Evolutionary conservation across 768 basidiomycete genomes (phyloP).

Genomic region (Leccinum uliginosum): DNA sequence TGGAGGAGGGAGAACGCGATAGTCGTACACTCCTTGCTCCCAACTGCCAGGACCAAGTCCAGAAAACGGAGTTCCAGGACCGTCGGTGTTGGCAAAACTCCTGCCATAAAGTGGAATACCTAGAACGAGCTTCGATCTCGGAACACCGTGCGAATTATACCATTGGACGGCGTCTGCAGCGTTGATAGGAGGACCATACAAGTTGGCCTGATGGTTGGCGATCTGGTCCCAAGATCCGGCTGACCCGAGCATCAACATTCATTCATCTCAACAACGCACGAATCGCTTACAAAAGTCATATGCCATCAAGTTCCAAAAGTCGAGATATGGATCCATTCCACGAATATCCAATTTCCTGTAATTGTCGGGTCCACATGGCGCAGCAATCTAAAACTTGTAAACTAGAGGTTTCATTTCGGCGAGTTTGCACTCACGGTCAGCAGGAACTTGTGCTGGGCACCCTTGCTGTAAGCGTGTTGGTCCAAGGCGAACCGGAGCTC

Average conservation of each 20-base stretch:
- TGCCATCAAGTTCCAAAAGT: conserved; percentile 98
- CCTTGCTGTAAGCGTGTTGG: conserved; percentile 61
- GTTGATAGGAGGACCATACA: conserved; percentile 65
- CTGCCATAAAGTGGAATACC: conserved; percentile 94
- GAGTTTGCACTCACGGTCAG: conserved; percentile 57
- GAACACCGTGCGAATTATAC: conserved; percentile 70
- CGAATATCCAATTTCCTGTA: conserved; percentile 72
- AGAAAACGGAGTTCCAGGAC: conserved; percentile 73
- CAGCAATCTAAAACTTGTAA: conserved; percentile 60
- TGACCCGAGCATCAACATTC: conserved; percentile 25
- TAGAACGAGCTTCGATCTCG: conserved; percentile 75
- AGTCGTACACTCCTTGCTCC: conserved; percentile 92
- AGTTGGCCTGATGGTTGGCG: conserved; percentile 82
- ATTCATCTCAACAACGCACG: not conserved
- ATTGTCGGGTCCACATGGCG: conserved; percentile 87
- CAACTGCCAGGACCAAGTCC: conserved; percentile 87
- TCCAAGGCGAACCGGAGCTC: conserved; percentile 77
- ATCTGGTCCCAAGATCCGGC: conserved; percentile 73
- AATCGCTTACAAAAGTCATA: conserved; percentile 69
- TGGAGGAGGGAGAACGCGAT: conserved; percentile 80
- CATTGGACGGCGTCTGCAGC: conserved; percentile 61
- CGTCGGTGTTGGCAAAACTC: conserved; percentile 80
- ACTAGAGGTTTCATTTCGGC: not conserved
- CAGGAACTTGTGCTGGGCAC: conserved; percentile 58
- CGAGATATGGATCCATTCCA: conserved; percentile 85